Percentiles rank a stretch among this genome's conserved stretches.
phyloP scores from a whole-genome alignment of 495 filamentous ascomycete species.

The Penicillium desertorum region DNA sequence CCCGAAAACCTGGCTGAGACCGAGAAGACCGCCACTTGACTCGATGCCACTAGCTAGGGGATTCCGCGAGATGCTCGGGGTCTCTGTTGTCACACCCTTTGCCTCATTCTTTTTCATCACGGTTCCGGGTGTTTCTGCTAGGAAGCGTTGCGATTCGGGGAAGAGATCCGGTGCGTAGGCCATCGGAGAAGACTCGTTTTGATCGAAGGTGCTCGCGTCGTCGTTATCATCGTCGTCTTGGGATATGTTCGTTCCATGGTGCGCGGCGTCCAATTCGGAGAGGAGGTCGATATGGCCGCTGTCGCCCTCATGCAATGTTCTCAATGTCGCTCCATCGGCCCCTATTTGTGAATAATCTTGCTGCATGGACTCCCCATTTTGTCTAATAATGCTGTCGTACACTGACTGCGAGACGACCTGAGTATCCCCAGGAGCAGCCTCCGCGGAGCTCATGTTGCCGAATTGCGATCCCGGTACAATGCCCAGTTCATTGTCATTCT shows the following conservation, averaged over 20 bases:
- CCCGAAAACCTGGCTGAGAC: conserved; percentile 52
- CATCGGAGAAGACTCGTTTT: conserved; percentile 42
- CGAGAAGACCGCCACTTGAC: conserved; percentile 46
- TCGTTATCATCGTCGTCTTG: conserved; percentile 44
- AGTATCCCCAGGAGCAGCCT: conserved; percentile 46
- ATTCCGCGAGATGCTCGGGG: conserved; percentile 47
- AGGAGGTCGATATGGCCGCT: conserved; percentile 52
- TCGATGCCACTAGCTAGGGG: conserved; percentile 45
- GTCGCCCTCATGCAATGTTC: conserved; percentile 47
- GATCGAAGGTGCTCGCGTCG: conserved; percentile 38
- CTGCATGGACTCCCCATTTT: conserved; percentile 35
- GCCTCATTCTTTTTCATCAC: conserved; percentile 34
- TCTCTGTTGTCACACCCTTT: conserved; percentile 30
- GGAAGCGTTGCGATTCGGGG: conserved; percentile 51
- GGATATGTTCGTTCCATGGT: conserved; percentile 23
- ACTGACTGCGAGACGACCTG: conserved; percentile 54
- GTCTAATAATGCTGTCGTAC: conserved; percentile 47
- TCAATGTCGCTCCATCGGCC: conserved; percentile 36
- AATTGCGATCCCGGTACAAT: conserved; percentile 12
- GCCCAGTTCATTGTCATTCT: conserved; percentile 8
- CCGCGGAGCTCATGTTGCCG: conserved; percentile 37
- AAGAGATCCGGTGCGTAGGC: conserved; percentile 44
- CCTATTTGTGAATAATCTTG: conserved; percentile 21
- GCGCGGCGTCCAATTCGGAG: conserved; percentile 37
- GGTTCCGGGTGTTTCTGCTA: conserved; percentile 46